These are phyloP conservation scores for Ilyonectria destructans DNA, from an alignment of 2,329 filamentous ascomycete species.

Conservation along the genomic window DNA sequence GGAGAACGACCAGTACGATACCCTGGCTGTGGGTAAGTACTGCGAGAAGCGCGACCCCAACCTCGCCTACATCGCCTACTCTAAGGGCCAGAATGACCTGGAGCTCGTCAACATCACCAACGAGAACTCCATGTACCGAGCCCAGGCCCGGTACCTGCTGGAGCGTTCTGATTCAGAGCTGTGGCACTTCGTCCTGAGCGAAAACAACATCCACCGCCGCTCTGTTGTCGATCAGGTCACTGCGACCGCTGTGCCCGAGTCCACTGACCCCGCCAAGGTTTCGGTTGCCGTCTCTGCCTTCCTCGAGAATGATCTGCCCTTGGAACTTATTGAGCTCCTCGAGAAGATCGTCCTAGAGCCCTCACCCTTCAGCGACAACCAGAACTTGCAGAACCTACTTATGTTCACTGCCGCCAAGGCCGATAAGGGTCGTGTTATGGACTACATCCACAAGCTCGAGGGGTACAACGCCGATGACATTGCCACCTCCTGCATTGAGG, in stretches of 20 bases:
- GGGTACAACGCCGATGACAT: constrained; percentile 95
- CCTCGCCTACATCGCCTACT: constrained; percentile 93
- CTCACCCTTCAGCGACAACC: constrained; percentile 98
- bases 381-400: constrained; percentile 94
- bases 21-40: constrained; percentile 94
- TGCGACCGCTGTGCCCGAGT: constrained; percentile 93
- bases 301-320: constrained; percentile 90
- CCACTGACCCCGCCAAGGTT: constrained; percentile 93
- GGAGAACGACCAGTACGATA: constrained; percentile 97
- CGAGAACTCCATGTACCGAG: constrained; percentile 99
- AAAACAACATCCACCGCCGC: constrained; percentile 95
- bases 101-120: constrained; percentile 99
- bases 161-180: constrained; percentile 92
- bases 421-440: constrained; percentile 94
- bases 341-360: constrained; percentile 99
- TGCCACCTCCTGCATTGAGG: constrained; percentile 91
- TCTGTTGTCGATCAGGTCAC: constrained; percentile 97
- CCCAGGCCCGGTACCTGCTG: constrained; percentile 95
- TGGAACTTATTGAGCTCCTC: constrained; percentile 95
- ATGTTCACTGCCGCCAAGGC: constrained; percentile 98
- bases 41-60: constrained; percentile 99
- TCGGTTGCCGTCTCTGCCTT: constrained; percentile 95
- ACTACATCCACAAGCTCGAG: constrained; percentile 94
- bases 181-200: constrained; percentile 94
- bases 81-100: constrained; percentile 96